These are phyloP conservation scores for Lentinula boryana DNA, from an alignment of 768 basidiomycete genomes.

Conservation along the genomic window DNA sequence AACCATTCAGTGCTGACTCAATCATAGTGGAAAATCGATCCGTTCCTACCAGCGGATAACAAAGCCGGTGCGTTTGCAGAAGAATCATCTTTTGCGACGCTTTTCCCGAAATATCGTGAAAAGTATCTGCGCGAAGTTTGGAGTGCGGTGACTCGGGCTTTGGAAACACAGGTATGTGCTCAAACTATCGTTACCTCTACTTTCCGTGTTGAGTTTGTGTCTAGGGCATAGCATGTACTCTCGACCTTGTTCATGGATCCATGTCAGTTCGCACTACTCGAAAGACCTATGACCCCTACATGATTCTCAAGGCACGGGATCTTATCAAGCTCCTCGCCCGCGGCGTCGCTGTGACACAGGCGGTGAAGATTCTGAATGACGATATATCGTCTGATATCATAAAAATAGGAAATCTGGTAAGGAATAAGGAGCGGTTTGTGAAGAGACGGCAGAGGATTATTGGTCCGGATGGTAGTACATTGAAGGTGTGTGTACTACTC, in stretches of 20 bases:
- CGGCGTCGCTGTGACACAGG: constrained; percentile 81
- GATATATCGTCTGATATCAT: constrained; percentile 92
- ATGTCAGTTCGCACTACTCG: constrained; percentile 97
- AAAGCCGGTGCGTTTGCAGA: constrained; percentile 82
- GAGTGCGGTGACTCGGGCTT: constrained; percentile 80
- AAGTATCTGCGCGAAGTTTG: constrained; percentile 93
- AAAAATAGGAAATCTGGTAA: constrained; percentile 90
- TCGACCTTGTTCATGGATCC: constrained; percentile 93
- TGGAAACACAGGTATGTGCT: constrained; percentile 69
- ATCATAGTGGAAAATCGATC: constrained; percentile 80
- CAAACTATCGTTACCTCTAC: not conserved
- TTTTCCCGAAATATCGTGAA: constrained; percentile 98
- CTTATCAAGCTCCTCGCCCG: constrained; percentile 93
- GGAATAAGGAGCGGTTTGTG: constrained; percentile 96
- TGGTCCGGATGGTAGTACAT: constrained; percentile 93
- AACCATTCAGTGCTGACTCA: not conserved
- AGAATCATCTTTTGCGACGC: constrained; percentile 95
- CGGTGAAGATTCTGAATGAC: constrained; percentile 87
- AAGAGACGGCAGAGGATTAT: constrained; percentile 95
- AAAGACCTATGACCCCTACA: constrained; percentile 95
- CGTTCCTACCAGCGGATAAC: constrained; percentile 71
- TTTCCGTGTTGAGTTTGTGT: not conserved
- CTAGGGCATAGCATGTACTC: constrained; percentile 84
- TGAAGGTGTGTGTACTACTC: constrained; percentile 61
- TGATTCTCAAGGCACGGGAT: constrained; percentile 93